These are phyloP conservation scores for Colletotrichum nymphaeae DNA, from an alignment of 2,329 filamentous ascomycete species.

Conservation along the genomic window DNA sequence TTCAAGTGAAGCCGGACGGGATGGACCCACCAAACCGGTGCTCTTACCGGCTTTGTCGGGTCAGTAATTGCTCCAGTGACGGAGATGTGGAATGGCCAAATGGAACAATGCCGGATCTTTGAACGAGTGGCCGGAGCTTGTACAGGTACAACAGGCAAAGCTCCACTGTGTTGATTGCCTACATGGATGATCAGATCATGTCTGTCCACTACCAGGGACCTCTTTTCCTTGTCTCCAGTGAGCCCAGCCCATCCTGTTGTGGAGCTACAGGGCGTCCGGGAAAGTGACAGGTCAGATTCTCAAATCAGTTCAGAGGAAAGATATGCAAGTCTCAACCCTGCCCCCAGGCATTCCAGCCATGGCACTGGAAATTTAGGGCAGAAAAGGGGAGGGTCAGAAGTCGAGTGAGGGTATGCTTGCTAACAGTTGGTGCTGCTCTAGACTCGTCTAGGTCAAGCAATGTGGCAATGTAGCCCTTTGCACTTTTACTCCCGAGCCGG, in stretches of 20 bases:
- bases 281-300: constrained; percentile 30
- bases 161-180: constrained; percentile 19
- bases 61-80: background rate
- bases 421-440: background rate
- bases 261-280: background rate
- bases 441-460: background rate
- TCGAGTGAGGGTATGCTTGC: constrained; percentile 17
- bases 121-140: background rate
- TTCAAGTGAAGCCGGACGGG: background rate
- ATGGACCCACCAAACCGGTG: background rate
- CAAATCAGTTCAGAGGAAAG: constrained; percentile 9
- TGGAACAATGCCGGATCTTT: background rate
- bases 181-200: constrained; percentile 32
- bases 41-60: constrained; percentile 13
- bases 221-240: constrained; percentile 16
- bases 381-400: constrained; percentile 14
- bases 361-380: constrained; percentile 23
- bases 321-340: constrained; percentile 21
- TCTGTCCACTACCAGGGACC: constrained; percentile 27
- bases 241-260: background rate
- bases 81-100: background rate
- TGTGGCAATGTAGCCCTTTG: background rate
- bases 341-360: constrained; percentile 12
- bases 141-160: constrained; percentile 12
- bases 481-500: background rate